These are phyloP conservation scores for Candida patagonica DNA, from an alignment of 805 yeast genomes.

Conservation along the genomic window DNA sequence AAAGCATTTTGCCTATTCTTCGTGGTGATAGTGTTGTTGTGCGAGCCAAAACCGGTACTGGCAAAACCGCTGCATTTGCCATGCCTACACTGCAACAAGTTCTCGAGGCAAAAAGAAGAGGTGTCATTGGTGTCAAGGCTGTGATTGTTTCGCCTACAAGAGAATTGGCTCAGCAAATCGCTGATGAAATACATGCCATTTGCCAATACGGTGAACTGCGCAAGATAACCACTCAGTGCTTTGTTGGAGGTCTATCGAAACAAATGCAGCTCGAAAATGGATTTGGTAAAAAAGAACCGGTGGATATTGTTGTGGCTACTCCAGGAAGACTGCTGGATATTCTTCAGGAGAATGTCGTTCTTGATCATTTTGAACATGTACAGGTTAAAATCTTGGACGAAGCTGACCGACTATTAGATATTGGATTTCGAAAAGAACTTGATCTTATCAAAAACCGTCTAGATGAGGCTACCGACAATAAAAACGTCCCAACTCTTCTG, in stretches of 20 bases:
- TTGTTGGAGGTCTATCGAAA: constrained; percentile 61
- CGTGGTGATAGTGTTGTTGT: constrained; percentile 64
- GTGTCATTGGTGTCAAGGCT: constrained; percentile 39
- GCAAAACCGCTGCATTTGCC: constrained; percentile 85
- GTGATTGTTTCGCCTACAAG: constrained; percentile 83
- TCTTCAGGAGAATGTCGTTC: constrained; percentile 36
- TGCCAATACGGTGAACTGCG: constrained; percentile 28
- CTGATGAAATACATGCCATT: constrained; percentile 48
- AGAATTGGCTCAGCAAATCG: constrained; percentile 80
- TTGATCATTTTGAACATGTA: constrained; percentile 41
- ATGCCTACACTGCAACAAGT: constrained; percentile 64
- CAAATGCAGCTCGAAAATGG: constrained; percentile 29
- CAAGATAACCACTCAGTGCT: constrained; percentile 35
- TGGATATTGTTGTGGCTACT: constrained; percentile 67
- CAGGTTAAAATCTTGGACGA: constrained; percentile 76
- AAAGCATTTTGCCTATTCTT: constrained; percentile 56
- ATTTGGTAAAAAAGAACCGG: constrained; percentile 21
- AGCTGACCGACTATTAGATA: constrained; percentile 80
- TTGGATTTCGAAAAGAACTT: constrained; percentile 62
- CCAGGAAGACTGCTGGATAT: constrained; percentile 78
- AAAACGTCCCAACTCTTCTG: constrained; percentile 49
- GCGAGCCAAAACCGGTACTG: constrained; percentile 92
- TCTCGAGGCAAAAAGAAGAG: constrained; percentile 29
- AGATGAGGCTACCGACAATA: constrained; percentile 26
- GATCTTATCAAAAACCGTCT: constrained; percentile 45